Conservation (phyloP, 768 basidiomycete genomes). For the Thelephora aurantiotincta region DNA sequence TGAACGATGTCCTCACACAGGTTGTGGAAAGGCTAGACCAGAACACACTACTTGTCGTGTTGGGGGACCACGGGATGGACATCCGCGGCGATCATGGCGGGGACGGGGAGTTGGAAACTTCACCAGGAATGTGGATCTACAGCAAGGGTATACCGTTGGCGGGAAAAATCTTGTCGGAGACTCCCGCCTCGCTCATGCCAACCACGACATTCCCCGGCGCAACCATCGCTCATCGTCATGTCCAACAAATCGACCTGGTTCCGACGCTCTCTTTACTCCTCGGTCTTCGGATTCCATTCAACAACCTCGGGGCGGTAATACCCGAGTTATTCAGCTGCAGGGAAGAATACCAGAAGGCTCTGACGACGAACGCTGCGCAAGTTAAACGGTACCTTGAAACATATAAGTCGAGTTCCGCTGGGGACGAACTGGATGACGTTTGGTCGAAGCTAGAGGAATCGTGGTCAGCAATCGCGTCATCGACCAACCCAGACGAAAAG, state of each 20-base stretch:
- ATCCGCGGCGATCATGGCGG: conserved; percentile 90
- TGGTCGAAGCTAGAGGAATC: conserved; percentile 38
- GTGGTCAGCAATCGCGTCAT: conserved; percentile 22
- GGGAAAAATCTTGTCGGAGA: conserved; percentile 10
- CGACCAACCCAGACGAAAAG: conserved; percentile 2
- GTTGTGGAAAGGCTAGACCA: conserved; percentile 67
- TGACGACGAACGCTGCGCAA: conserved; percentile 61
- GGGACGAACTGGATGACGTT: conserved; percentile 55
- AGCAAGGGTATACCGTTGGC: conserved; percentile 53
- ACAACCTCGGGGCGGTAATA: conserved; percentile 84
- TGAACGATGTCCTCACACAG: conserved; percentile 63
- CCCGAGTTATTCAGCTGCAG: conserved; percentile 77
- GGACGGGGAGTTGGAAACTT: conserved; percentile 74
- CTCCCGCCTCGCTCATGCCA: conserved; percentile 39
- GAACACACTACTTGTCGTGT: conserved; percentile 81
- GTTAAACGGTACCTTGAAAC: conserved; percentile 62
- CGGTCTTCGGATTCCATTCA: conserved; percentile 89
- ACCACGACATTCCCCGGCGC: conserved; percentile 49
- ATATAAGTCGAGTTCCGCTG: conserved; percentile 59
- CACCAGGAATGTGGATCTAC: conserved; percentile 84
- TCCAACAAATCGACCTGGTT: conserved; percentile 90
- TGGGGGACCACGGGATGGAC: conserved; percentile 99
- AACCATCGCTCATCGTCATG: conserved; percentile 35
- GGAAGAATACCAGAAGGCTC: conserved; percentile 36
- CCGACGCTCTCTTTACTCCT: conserved; percentile 81